Conservation (phyloP, 257 asterid genomes). For the Solanum corneliomulleri region DNA sequence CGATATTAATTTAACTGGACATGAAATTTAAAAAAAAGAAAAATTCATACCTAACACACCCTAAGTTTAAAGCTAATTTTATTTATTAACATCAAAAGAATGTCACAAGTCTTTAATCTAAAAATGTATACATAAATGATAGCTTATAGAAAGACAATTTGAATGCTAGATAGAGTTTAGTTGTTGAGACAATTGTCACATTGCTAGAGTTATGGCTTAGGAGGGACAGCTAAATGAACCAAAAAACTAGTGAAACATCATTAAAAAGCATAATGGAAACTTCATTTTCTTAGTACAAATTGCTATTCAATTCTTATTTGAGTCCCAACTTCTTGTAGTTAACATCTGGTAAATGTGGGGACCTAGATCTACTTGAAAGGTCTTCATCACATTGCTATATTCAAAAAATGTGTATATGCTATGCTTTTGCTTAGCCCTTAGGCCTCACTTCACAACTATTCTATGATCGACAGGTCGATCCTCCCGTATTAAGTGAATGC, state of each 20-base stretch:
- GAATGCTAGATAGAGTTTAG: neutral
- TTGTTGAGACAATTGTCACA: constrained; percentile 5
- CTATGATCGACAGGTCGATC: neutral
- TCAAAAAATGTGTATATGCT: neutral
- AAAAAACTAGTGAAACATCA: neutral
- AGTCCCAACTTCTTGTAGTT: neutral
- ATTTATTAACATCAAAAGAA: neutral
- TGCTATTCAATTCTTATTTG: neutral
- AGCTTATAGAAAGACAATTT: neutral
- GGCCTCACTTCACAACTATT: neutral
- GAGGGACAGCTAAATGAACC: neutral
- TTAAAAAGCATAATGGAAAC: neutral
- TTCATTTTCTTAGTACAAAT: constrained; percentile 2
- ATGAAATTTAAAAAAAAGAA: accelerated
- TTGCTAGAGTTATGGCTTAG: constrained; percentile 1
- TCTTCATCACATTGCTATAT: neutral
- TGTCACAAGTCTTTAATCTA: neutral
- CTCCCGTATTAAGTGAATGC: neutral
- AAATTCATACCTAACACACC: neutral
- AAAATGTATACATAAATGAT: neutral
- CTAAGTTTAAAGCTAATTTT: neutral
- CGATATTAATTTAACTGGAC: neutral
- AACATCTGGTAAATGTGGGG: neutral
- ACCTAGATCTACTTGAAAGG: constrained; percentile 1
- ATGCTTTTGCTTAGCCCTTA: neutral